phyloP scores from a whole-genome alignment of 2,329 filamentous ascomycete genomes.

The Ophiostoma ulmi region DNA sequence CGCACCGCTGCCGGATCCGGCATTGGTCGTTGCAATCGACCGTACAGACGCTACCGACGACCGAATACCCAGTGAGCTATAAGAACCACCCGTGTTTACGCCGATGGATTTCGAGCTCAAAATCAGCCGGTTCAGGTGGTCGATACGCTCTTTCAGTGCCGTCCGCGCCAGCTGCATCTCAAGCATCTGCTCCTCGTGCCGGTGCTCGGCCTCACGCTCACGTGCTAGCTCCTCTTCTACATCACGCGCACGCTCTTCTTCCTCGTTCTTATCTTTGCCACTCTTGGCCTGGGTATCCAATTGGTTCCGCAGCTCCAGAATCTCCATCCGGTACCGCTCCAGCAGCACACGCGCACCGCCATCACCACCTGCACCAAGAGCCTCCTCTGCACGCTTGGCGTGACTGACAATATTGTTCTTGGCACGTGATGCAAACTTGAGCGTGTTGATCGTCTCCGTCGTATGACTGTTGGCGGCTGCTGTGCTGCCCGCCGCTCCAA shows the following conservation, averaged over 20 bases:
- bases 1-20: conserved; percentile 32
- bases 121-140: conserved; percentile 92
- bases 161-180: conserved; percentile 97
- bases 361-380: conserved; percentile 72
- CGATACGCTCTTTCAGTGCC: conserved; percentile 92
- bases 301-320: conserved; percentile 71
- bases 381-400: conserved; percentile 90
- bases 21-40: conserved; percentile 51
- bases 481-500: conserved; percentile 68
- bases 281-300: conserved; percentile 76
- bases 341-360: conserved; percentile 80
- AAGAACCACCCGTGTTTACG: conserved; percentile 73
- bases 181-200: conserved; percentile 94
- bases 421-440: conserved; percentile 93
- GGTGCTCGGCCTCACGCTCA: conserved; percentile 74
- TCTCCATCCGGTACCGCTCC: conserved; percentile 91
- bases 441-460: conserved; percentile 84
- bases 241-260: conserved; percentile 57
- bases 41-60: conserved; percentile 52
- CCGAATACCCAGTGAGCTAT: conserved; percentile 61
- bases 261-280: conserved; percentile 51
- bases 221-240: conserved; percentile 67
- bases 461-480: conserved; percentile 70
- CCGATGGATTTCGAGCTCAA: conserved; percentile 92
- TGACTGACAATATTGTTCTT: conserved; percentile 98